Percentiles rank a stretch among this genome's conserved stretches.
Conservation (phyloP, 495 filamentous ascomycete species). For the Hypoxylon perforatum region DNA sequence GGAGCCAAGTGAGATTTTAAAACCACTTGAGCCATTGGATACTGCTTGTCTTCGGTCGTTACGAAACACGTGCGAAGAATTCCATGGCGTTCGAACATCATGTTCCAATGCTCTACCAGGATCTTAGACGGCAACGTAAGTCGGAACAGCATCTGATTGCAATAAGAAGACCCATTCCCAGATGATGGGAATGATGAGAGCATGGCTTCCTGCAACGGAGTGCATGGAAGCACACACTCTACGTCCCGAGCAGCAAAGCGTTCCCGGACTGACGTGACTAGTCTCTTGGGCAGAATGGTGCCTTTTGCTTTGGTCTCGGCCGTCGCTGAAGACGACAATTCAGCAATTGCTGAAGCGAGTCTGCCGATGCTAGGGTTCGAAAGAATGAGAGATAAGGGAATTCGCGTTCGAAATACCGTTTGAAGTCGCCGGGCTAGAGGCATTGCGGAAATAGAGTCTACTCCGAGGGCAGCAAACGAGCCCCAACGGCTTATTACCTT, state of each 20-base stretch:
- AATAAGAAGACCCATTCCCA: constrained; percentile 49
- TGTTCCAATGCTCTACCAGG: constrained; percentile 59
- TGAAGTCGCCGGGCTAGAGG: constrained; percentile 66
- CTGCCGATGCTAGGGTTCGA: constrained; percentile 67
- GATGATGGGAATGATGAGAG: constrained; percentile 60
- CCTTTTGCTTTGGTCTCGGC: neutral
- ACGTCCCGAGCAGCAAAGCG: constrained; percentile 53
- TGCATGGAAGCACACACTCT: constrained; percentile 75
- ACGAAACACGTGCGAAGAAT: constrained; percentile 74
- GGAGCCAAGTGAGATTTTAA: constrained; percentile 47
- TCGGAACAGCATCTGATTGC: constrained; percentile 57
- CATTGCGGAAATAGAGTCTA: constrained; percentile 87
- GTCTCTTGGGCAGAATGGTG: constrained; percentile 49
- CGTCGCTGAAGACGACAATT: neutral
- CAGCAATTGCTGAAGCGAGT: constrained; percentile 54
- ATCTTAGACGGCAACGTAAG: constrained; percentile 33
- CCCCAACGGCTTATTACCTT: constrained; percentile 67
- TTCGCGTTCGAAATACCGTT: constrained; percentile 49
- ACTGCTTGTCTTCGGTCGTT: constrained; percentile 58
- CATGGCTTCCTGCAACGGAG: constrained; percentile 85
- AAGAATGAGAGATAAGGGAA: constrained; percentile 73
- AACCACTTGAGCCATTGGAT: constrained; percentile 70
- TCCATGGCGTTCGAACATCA: constrained; percentile 65
- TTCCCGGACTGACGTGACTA: constrained; percentile 47
- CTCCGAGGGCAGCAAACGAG: constrained; percentile 64